Conservation (phyloP, 257 asterid species). For the Nicotiana otophora region DNA sequence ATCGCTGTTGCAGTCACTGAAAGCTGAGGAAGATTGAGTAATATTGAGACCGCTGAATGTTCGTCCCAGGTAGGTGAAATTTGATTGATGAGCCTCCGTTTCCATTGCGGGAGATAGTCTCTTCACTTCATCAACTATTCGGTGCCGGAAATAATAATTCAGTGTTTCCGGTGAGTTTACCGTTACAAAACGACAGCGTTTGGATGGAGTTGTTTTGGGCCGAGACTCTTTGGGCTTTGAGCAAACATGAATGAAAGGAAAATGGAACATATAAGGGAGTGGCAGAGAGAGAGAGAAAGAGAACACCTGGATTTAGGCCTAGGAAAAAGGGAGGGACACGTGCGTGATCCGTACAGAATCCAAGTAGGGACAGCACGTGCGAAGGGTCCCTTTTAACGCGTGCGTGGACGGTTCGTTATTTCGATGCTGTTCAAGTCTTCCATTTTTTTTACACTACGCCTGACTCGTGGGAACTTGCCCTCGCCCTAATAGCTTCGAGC, state of each 20-base stretch:
- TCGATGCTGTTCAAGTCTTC: neutral
- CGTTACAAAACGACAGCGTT: conserved; percentile 26
- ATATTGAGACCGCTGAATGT: conserved; percentile 41
- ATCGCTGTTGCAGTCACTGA: conserved; percentile 94
- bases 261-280: conserved; percentile 18
- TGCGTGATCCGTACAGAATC: conserved; percentile 47
- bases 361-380: conserved; percentile 50
- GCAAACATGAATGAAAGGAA: neutral
- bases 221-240: neutral
- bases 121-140: conserved; percentile 13
- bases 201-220: neutral
- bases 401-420: conserved; percentile 35
- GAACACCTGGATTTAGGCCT: conserved; percentile 14
- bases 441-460: neutral
- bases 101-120: conserved; percentile 43
- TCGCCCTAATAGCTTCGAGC: too few relatives aligned
- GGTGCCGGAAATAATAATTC: neutral
- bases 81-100: conserved; percentile 35
- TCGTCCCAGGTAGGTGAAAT: conserved; percentile 62
- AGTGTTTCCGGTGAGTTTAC: neutral
- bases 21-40: conserved; percentile 61
- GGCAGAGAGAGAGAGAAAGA: neutral
- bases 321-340: conserved; percentile 40
- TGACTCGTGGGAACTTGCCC: too few relatives aligned
- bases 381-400: conserved; percentile 53